These are phyloP conservation scores for Tuber umbilicatum DNA, from an alignment of 495 filamentous ascomycete genomes.

Conservation along the genomic window DNA sequence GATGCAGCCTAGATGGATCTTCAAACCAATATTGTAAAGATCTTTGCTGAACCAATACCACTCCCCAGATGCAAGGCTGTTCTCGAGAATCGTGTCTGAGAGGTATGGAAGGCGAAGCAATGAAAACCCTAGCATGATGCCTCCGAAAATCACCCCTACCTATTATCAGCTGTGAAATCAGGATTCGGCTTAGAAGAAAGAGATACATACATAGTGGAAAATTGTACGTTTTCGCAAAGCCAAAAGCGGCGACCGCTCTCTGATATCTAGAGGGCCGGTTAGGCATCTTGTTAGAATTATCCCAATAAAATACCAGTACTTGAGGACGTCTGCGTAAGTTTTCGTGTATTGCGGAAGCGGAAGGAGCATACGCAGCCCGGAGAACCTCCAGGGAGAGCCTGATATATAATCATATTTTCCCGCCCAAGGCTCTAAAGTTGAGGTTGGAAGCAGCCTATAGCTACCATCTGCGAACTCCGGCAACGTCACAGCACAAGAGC, in stretches of 20 bases:
- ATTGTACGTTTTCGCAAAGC: conserved; percentile 45
- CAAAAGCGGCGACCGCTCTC: conserved; percentile 26
- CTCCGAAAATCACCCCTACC: conserved; percentile 40
- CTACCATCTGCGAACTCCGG: too few species aligned
- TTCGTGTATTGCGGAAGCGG: not conserved
- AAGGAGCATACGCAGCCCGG: not conserved
- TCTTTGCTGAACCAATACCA: conserved; percentile 48
- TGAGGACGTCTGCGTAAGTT: not conserved
- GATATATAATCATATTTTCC: not conserved
- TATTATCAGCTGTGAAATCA: not conserved
- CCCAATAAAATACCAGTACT: not conserved
- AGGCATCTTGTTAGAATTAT: not conserved
- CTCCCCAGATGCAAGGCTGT: conserved; percentile 46
- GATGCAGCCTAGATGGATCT: conserved; percentile 46
- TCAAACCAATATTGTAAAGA: conserved; percentile 44
- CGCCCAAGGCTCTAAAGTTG: not conserved
- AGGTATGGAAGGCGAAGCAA: conserved; percentile 43
- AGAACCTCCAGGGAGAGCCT: not conserved
- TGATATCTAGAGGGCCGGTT: not conserved
- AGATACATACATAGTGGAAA: conserved; percentile 43
- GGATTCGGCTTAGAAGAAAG: not conserved
- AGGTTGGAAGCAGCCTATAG: not conserved
- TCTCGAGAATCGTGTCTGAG: conserved; percentile 37
- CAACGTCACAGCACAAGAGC: not conserved
- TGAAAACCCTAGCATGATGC: conserved; percentile 40